Evolutionary conservation across 371 early-diverging fungal genomes (phyloP).

Genomic region (Mortierella sp.): DNA sequence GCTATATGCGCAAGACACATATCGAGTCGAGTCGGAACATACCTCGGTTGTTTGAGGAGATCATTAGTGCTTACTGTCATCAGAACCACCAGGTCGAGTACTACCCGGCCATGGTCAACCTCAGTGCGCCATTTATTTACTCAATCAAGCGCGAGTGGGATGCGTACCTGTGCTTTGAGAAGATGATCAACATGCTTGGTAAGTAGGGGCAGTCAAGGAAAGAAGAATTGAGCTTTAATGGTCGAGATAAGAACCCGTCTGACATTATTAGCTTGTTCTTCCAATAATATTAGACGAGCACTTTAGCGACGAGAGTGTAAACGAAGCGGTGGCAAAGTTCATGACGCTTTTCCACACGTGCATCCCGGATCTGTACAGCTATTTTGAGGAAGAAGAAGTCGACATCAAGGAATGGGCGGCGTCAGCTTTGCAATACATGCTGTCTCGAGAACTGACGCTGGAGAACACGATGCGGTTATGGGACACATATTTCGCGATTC

Average conservation of each 20-base stretch:
- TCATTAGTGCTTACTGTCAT: constrained; percentile 88
- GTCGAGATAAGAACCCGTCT: too few relatives aligned
- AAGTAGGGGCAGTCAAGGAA: constrained; percentile 24
- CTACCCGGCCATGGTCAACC: constrained; percentile 78
- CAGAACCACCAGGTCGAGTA: constrained; percentile 85
- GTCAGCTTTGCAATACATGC: constrained; percentile 86
- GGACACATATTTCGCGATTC: constrained; percentile 87
- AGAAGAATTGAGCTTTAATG: too few relatives aligned
- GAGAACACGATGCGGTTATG: constrained; percentile 85
- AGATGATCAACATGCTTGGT: constrained; percentile 79
- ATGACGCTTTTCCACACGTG: constrained; percentile 83
- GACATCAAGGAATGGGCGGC: constrained; percentile 92
- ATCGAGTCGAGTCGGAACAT: constrained; percentile 53
- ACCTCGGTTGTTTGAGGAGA: constrained; percentile 78
- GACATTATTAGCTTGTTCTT: too few relatives aligned
- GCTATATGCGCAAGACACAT: constrained; percentile 76
- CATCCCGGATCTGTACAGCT: constrained; percentile 84
- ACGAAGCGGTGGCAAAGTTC: constrained; percentile 80
- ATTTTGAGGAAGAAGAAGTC: constrained; percentile 97
- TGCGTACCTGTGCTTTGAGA: constrained; percentile 86
- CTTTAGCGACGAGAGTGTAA: constrained; percentile 65
- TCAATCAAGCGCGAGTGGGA: constrained; percentile 83
- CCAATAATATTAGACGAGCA: constrained; percentile 68
- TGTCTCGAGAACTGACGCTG: constrained; percentile 89
- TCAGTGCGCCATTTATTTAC: constrained; percentile 91